Base-by-base conservation (phyloP, 164 flowering plant genomes). In the Saururus chinensis region DNA sequence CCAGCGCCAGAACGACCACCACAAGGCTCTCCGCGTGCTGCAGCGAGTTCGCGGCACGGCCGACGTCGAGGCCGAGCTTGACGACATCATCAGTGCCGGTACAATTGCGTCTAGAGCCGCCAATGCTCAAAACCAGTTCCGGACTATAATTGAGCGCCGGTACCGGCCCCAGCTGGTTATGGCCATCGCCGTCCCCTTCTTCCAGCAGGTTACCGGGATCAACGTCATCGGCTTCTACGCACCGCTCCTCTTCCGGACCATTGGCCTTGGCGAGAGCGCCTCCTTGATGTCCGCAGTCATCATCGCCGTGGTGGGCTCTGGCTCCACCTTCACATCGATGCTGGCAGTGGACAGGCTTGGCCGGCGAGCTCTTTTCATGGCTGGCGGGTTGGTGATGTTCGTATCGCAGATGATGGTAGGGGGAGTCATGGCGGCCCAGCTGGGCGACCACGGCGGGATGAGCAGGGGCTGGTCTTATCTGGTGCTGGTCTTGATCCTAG, bases 41-140 rank as follows among this genome's bases (percentile, higher is more conserved):
- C 66, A 64, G 48, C 53, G 54, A 51, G 30, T 88, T 24, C 81
- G 96, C 30, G 92, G 96, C n/a, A 78, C 77, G 0, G n/a, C 41
- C 0, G 74, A 85, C 21, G 80, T 88, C 23, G 59, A 79, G 8
- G 70, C 68, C 26, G 91, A 88, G 62, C 60, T 82, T 17, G 74
- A 76, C 0, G 86, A 82, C 58, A 63, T 73, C 16, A 56, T 73
- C n/a, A 53, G 49, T 24, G 76, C 76, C 21, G 69, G 59, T 16
- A 30, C 37, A 30, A 30, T 30, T 30, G 51, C 16, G 1, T 10
- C 49, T 1, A 14, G 12, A 10, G 35, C 66, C 48, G 60, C 57
- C 53, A n/a, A n/a, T n/a, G 19, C 53, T 4, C 37, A 65, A 13
- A 60, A 58, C 26, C 75, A 69, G 19, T 69, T 62, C n/a, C 57